These are phyloP conservation scores for Flaveria sonorensis DNA, from an alignment of 129 eudicot species.

Conservation along the genomic window DNA sequence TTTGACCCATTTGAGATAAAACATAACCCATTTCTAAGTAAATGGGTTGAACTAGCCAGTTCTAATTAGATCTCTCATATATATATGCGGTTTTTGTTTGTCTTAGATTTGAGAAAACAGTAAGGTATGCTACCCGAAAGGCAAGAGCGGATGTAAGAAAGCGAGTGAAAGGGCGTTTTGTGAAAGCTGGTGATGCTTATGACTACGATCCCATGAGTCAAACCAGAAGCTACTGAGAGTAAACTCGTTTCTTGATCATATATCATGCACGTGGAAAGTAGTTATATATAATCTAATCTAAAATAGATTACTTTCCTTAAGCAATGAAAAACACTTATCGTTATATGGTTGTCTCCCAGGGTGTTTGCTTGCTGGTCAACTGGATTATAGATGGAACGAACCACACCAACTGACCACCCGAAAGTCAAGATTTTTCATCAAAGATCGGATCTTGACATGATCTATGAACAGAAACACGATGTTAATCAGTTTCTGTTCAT, in stretches of 20 bases:
- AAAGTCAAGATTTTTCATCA: constrained; percentile 21
- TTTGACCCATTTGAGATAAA: background rate
- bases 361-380: constrained; percentile 25
- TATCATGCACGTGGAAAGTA: constrained; percentile 36
- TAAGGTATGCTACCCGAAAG: constrained; percentile 80
- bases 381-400: constrained; percentile 12
- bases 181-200: constrained; percentile 79
- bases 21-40: background rate
- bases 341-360: constrained; percentile 26
- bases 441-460: constrained; percentile 20
- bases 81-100: background rate
- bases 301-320: constrained; percentile 33
- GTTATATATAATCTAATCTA: constrained; percentile 25
- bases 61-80: background rate
- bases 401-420: constrained; percentile 8
- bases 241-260: constrained; percentile 24
- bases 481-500: constrained; percentile 21
- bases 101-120: constrained; percentile 76
- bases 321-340: constrained; percentile 21
- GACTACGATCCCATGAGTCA: constrained; percentile 77
- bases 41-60: background rate
- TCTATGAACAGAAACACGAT: constrained; percentile 15
- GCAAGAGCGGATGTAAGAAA: constrained; percentile 86
- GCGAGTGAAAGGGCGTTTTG: constrained; percentile 90
- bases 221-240: constrained; percentile 64